Evolutionary conservation across 140 eudicot species (phyloP), one percentile per base, ranked within the genome.

Genomic region (Ambrosia hybrid): DNA sequence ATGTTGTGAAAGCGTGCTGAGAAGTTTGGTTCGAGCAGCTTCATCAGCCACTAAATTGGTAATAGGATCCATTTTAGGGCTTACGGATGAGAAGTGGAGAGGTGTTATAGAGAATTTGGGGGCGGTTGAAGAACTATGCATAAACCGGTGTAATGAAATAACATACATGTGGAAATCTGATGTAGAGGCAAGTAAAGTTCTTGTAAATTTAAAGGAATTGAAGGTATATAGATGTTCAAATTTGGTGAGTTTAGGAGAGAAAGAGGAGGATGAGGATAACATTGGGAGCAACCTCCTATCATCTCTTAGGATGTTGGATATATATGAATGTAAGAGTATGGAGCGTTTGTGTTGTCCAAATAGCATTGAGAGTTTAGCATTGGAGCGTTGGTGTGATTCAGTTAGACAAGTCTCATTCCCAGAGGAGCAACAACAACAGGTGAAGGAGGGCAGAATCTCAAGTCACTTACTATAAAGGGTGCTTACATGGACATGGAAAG

Each of bases 171-270:
- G 75, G 75, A 43, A 39, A 21, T 71, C 75, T 38, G 56, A 37
- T 16, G 67, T 1, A 11, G 30, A 56, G 26, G 67, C 66, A 15
- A 13, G 62, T 34, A 55, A n/a, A 33, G 15, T 70, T 70, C 65
- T 70, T 70, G 11, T 38, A 10, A 70, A 38, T n/a, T 7, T 70
- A 56, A 57, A 14, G 43, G 39, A 38, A 9, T 17, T 71, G 57
- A 0, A 9, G 0, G 39, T 71, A 36, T 0, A 0, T 2, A 0
- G 0, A 2, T 70, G 74, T 70, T 0, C 4, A 6, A 55, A 38
- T 14, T 4, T 70, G 21, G 52, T 55, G 65, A 37, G 74, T 38
- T 70, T 70, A 53, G 74, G 65, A 70, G 64, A 70, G 21, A 55
- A 69, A 52, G 63, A 70, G 52, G 34, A 56, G 5, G 48, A 62